Evolutionary conservation across 148 eudicot genomes (phyloP).

Genomic region (Rhododendron simsii): DNA sequence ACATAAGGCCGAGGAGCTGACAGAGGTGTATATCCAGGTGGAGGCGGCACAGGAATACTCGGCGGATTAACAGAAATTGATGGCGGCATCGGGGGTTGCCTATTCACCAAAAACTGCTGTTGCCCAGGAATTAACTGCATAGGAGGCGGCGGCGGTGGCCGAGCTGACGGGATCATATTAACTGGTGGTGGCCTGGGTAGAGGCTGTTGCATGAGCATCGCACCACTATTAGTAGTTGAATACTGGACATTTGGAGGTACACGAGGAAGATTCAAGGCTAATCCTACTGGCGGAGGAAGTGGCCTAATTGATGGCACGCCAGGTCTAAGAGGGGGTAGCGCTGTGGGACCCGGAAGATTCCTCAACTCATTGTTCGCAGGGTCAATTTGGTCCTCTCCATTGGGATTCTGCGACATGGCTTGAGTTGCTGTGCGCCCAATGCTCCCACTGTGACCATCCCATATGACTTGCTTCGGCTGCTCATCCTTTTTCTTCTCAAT

Average conservation of each 20-base stretch:
- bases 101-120: conserved; percentile 51
- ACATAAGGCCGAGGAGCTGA: conserved; percentile 43
- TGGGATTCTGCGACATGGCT: conserved; percentile 52
- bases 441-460: conserved; percentile 72
- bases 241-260: conserved; percentile 40
- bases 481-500: conserved; percentile 63
- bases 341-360: conserved; percentile 55
- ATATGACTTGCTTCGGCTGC: conserved; percentile 69
- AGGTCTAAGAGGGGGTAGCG: conserved; percentile 50
- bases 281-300: conserved; percentile 51
- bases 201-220: conserved; percentile 24
- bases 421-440: conserved; percentile 66
- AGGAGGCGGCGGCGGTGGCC: conserved; percentile 41
- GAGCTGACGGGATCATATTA: conserved; percentile 29
- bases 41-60: conserved; percentile 38
- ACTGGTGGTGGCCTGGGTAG: conserved; percentile 42
- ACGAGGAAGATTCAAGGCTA: conserved; percentile 53
- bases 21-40: conserved; percentile 51
- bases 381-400: conserved; percentile 47
- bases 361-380: conserved; percentile 15
- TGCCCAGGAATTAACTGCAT: conserved; percentile 51
- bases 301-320: conserved; percentile 47
- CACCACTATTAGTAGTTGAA: conserved; percentile 32
- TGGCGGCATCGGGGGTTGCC: conserved; percentile 40
- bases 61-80: conserved; percentile 30